Percentiles rank a stretch among this genome's conserved stretches.
Conservation (phyloP, 768 basidiomycete species). For the Termitomyces eurrhizus region DNA sequence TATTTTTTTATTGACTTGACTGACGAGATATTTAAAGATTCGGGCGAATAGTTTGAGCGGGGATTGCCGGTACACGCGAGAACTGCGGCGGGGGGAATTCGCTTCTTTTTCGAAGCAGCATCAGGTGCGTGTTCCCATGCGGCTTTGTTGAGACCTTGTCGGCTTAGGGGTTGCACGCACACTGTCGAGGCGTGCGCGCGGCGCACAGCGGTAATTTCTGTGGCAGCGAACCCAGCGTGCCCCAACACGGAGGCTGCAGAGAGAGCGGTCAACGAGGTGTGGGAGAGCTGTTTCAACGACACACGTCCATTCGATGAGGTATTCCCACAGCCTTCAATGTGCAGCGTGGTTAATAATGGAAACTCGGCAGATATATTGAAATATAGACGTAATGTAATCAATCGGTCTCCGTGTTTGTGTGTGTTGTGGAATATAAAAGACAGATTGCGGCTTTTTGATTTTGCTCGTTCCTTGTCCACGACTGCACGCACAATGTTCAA, state of each 20-base stretch:
- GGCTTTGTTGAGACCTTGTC: neutral
- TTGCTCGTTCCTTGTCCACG: slow-evolving; percentile 17
- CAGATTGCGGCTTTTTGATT: slow-evolving; percentile 12
- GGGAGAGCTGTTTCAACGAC: slow-evolving; percentile 94
- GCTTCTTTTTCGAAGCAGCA: slow-evolving; percentile 89
- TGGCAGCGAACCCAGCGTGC: slow-evolving; percentile 77
- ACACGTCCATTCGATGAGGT: slow-evolving; percentile 98
- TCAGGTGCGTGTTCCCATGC: slow-evolving; percentile 52
- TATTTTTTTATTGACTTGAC: neutral
- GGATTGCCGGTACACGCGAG: slow-evolving; percentile 85
- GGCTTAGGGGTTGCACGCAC: slow-evolving; percentile 3
- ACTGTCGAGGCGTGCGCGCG: slow-evolving; percentile 77
- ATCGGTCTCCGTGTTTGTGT: slow-evolving; percentile 16
- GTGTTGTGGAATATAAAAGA: slow-evolving; percentile 27
- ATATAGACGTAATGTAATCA: neutral
- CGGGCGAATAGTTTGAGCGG: slow-evolving; percentile 92
- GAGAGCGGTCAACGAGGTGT: slow-evolving; percentile 91
- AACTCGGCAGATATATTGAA: slow-evolving; percentile 19
- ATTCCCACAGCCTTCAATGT: slow-evolving; percentile 7
- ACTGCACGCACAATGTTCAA: slow-evolving; percentile 21
- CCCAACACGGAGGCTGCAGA: slow-evolving; percentile 75
- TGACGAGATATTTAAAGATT: slow-evolving; percentile 51
- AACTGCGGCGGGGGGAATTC: slow-evolving; percentile 66
- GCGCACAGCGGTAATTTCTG: slow-evolving; percentile 79
- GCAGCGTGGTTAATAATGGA: slow-evolving; percentile 1